phyloP scores from a whole-genome alignment of 2,329 filamentous ascomycete genomes.

The Ascocoryne sarcoides region DNA sequence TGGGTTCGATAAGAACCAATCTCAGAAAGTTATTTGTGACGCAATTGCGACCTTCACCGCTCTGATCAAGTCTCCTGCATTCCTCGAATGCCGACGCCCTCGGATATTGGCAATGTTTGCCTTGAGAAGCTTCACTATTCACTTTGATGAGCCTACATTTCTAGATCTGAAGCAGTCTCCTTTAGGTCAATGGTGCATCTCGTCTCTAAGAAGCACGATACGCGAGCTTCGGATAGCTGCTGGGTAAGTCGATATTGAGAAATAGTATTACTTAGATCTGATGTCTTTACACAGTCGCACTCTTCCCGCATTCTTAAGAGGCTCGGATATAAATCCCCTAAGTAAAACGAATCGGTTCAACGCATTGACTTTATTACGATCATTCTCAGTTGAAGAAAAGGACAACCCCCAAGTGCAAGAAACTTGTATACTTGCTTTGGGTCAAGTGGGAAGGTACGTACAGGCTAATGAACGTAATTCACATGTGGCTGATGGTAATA shows the following conservation, averaged over 20 bases:
- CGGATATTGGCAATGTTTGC: slow-evolving; percentile 65
- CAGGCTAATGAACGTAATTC: not conserved
- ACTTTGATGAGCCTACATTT: slow-evolving; percentile 50
- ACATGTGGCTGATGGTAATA: slow-evolving; percentile 24
- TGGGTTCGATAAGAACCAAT: slow-evolving; percentile 11
- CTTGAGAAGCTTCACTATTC: slow-evolving; percentile 59
- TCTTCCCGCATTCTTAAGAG: slow-evolving; percentile 55
- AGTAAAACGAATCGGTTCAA: slow-evolving; percentile 54
- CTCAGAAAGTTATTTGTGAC: slow-evolving; percentile 26
- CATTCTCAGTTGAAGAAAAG: slow-evolving; percentile 52
- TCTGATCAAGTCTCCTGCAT: slow-evolving; percentile 35
- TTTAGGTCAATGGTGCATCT: slow-evolving; percentile 72
- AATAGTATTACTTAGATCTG: not conserved
- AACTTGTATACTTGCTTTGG: slow-evolving; percentile 77
- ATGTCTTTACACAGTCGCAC: slow-evolving; percentile 40
- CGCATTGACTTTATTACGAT: slow-evolving; percentile 61
- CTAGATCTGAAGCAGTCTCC: slow-evolving; percentile 59
- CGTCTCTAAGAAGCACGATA: slow-evolving; percentile 72
- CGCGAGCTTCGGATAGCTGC: slow-evolving; percentile 79
- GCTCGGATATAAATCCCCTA: slow-evolving; percentile 31
- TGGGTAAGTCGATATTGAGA: slow-evolving; percentile 37
- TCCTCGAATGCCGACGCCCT: slow-evolving; percentile 47
- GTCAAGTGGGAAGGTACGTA: slow-evolving; percentile 66
- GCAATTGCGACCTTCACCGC: slow-evolving; percentile 38
- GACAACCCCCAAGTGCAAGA: slow-evolving; percentile 63